Conservation (phyloP, 2,329 filamentous ascomycete species). For the Xylariaceae sp. region DNA sequence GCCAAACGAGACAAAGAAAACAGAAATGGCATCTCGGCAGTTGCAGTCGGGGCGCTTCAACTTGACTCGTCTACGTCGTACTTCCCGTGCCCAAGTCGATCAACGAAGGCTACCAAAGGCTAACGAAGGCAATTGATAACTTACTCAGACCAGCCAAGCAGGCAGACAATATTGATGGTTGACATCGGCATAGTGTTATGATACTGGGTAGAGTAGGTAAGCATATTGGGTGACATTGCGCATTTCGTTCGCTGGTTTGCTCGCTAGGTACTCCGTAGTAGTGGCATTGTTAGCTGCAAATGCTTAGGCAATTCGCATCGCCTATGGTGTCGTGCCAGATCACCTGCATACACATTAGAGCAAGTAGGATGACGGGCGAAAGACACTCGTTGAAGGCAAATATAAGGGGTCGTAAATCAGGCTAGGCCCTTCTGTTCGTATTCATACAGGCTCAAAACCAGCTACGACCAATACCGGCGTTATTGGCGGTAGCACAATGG, state of each 20-base stretch:
- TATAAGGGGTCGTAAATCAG: neutral
- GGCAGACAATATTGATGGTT: neutral
- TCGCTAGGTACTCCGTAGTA: neutral
- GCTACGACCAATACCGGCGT: neutral
- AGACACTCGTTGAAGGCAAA: neutral
- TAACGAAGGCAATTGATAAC: constrained; percentile 6
- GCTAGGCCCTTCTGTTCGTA: constrained; percentile 1
- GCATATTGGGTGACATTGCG: neutral
- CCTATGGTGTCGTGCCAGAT: neutral
- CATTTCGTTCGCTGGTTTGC: neutral
- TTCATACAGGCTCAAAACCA: neutral
- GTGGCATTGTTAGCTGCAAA: neutral
- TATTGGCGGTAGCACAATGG: constrained; percentile 2
- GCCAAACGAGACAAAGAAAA: constrained; percentile 1
- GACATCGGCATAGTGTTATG: neutral
- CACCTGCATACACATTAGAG: neutral
- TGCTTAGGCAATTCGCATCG: neutral
- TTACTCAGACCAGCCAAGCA: neutral
- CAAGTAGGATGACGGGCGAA: neutral
- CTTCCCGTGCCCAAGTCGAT: neutral
- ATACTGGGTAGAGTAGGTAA: neutral
- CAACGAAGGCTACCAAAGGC: neutral
- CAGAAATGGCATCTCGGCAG: constrained; percentile 1
- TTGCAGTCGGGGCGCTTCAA: neutral
- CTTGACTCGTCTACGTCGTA: neutral